Conservation (phyloP, 1,139 yeast species). For the Geotrichum macrosporum region DNA sequence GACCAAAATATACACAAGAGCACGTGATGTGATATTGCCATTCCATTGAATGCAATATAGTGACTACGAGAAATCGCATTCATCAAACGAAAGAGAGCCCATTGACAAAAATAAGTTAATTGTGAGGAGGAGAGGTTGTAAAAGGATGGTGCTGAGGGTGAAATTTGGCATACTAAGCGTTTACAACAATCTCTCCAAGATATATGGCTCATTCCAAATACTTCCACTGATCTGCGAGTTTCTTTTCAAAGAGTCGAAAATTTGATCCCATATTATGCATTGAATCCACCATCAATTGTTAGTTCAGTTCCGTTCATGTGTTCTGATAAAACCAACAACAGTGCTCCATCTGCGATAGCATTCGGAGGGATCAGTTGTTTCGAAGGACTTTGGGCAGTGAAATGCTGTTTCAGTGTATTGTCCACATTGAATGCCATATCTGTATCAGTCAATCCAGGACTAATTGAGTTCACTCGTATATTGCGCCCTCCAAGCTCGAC, state of each 20-base stretch:
- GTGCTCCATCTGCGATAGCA: slow-evolving; percentile 39
- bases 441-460: slow-evolving; percentile 78
- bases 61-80: too few relatives aligned
- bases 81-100: too few relatives aligned
- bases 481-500: slow-evolving; percentile 51
- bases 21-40: not conserved
- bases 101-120: too few relatives aligned
- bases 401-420: slow-evolving; percentile 22
- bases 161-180: too few relatives aligned
- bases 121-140: too few relatives aligned
- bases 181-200: too few relatives aligned
- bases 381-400: slow-evolving; percentile 27
- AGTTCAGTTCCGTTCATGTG: slow-evolving; percentile 36
- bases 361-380: slow-evolving; percentile 32
- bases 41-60: too few relatives aligned
- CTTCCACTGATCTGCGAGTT: too few relatives aligned
- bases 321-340: slow-evolving; percentile 30
- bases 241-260: too few relatives aligned
- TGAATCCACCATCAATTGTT: slow-evolving; percentile 36
- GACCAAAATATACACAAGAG: not conserved
- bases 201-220: too few relatives aligned
- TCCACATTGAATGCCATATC: slow-evolving; percentile 48
- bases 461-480: slow-evolving; percentile 58
- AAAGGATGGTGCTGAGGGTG: too few relatives aligned
- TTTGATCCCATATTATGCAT: slow-evolving; percentile 6